phyloP scores from a whole-genome alignment of 345 rosid species.

The Kandelia obovata region DNA sequence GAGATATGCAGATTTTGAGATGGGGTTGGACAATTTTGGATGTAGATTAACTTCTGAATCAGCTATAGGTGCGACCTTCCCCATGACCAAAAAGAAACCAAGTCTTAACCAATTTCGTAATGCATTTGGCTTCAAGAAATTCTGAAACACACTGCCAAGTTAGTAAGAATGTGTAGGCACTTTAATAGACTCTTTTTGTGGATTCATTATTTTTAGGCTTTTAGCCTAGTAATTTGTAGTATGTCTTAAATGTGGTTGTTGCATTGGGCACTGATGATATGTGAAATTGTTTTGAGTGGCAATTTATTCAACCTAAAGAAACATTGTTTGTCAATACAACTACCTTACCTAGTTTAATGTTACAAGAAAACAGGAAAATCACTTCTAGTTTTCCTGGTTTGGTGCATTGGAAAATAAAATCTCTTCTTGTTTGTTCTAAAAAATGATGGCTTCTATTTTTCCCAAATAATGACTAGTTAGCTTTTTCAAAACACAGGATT shows the following conservation, averaged over 20 bases:
- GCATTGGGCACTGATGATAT: neutral
- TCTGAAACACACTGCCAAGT: too few relatives aligned
- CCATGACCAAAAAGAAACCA: too few relatives aligned
- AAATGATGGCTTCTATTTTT: neutral
- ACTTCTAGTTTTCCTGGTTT: neutral
- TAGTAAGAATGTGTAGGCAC: neutral
- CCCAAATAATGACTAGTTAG: constrained; percentile 6
- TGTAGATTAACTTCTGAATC: too few relatives aligned
- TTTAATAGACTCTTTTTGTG: neutral
- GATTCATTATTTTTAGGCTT: neutral
- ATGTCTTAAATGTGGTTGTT: neutral
- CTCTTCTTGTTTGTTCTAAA: neutral
- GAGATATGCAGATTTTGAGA: too few relatives aligned
- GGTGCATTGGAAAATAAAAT: neutral
- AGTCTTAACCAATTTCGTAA: too few relatives aligned
- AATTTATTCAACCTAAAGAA: neutral
- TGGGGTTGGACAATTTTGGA: too few relatives aligned
- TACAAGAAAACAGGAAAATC: neutral
- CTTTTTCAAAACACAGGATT: constrained; percentile 49
- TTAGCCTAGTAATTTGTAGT: neutral
- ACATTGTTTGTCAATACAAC: neutral
- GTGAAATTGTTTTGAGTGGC: neutral
- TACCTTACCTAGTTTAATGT: neutral
- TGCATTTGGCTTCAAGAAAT: too few relatives aligned
- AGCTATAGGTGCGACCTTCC: too few relatives aligned